Base-by-base conservation (phyloP, 306 rosid genomes). In the Prunus dulcis region DNA sequence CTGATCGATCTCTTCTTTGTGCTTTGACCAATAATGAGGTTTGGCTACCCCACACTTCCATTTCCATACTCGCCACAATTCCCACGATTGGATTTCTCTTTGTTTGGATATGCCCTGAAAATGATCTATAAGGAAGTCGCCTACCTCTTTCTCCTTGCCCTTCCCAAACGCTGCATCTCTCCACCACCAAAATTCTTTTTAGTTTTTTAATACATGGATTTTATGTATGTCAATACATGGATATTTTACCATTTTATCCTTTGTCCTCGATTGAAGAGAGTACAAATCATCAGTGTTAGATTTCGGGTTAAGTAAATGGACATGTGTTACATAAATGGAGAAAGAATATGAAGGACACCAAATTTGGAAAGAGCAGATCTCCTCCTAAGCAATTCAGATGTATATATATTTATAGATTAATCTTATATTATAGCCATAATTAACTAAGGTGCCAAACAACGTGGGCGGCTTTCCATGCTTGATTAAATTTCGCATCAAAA, bases 11-110 rank as follows among this genome's bases (percentile, higher is more conserved):
- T 27, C 52, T 19, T 67, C 45, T 47, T 18, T 41, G 34, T 20
- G 38, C 51, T 68, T 84, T 80, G 84, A 80, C 87, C 79, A n/a
- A 50, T 57, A 58, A 72, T 20, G 23, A 12, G 76, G 53, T 17
- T 4, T 72, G 22, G 43, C 13, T 50, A 0, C 25, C 43, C 20
- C 28, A 30, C 63, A 2, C 12, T 17, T n/a, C 18, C 9, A 23
- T 10, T 43, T 47, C 27, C 67, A 32, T 28, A 45, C 67, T 30
- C 6, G 67, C 41, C 17, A 23, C 12, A 6, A 25, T 2, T 9
- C 22, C 8, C 22, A 6, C 22, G 28, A 28, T 9, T 15, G 0
- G 3, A 43, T 28, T 62, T 62, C 67, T 15, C 2, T 7, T 10
- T 19, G 25, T 34, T 18, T 64, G 69, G 69, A 64, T 1, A 38